Evolutionary conservation across 2,329 filamentous ascomycete species (phyloP).

Genomic region (Fusarium sp.): DNA sequence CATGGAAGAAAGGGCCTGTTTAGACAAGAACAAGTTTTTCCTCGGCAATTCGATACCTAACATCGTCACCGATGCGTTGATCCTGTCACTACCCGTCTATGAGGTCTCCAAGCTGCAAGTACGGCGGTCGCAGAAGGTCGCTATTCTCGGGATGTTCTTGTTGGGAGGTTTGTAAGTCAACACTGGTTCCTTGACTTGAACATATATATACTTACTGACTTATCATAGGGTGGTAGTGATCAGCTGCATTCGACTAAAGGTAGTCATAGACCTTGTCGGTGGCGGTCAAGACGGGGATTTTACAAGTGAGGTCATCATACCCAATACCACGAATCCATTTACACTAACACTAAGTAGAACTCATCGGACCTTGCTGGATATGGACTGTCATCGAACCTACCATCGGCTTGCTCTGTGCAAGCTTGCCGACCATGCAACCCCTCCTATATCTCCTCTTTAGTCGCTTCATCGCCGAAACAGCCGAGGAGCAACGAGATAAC

Average conservation of each 20-base stretch:
- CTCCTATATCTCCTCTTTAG: conserved; percentile 5
- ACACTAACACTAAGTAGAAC: not conserved
- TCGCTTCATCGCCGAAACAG: not conserved
- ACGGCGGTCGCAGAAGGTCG: conserved; percentile 8
- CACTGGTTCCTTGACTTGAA: accelerated
- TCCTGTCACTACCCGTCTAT: conserved; percentile 7
- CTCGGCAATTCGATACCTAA: conserved; percentile 17
- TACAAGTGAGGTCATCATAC: not conserved
- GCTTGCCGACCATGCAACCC: conserved; percentile 9
- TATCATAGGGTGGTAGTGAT: not conserved
- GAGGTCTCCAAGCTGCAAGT: conserved; percentile 13
- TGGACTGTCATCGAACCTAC: conserved; percentile 19
- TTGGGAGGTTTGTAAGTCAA: conserved; percentile 5
- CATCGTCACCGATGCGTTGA: conserved; percentile 16
- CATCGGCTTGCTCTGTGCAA: conserved; percentile 9
- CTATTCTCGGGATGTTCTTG: not conserved
- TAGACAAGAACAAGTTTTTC: conserved; percentile 16
- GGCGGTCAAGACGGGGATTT: conserved; percentile 5
- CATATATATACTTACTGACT: not conserved
- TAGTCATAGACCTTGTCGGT: not conserved
- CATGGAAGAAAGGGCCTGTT: not conserved
- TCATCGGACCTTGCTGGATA: conserved; percentile 10
- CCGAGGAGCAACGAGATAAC: not conserved
- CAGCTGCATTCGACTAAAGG: conserved; percentile 8
- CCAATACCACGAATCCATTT: no score